Percentiles rank a stretch among this genome's conserved stretches.
These are phyloP conservation scores for Orbilia brochopaga DNA, from an alignment of 2,329 filamentous ascomycete genomes.

Conservation along the genomic window DNA sequence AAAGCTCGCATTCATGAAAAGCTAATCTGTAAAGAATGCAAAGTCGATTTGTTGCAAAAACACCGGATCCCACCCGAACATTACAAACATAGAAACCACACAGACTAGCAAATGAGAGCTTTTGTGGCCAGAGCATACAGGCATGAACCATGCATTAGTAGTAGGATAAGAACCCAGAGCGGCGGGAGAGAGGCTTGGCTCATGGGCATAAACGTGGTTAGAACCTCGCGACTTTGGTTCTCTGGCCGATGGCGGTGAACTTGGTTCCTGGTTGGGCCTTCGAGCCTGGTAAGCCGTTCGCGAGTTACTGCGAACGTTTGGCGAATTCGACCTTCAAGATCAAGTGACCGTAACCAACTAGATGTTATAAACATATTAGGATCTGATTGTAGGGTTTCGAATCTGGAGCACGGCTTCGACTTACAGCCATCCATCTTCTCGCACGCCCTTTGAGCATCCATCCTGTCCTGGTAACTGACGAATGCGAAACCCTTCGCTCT, in stretches of 20 bases:
- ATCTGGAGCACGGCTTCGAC: constrained; percentile 54
- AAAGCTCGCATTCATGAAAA: neutral
- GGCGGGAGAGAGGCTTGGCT: neutral
- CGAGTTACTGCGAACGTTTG: constrained; percentile 61
- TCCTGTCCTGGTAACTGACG: constrained; percentile 90
- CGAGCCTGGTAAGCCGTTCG: constrained; percentile 1
- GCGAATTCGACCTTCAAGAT: constrained; percentile 87
- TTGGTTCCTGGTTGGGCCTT: neutral
- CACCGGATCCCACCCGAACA: constrained; percentile 18
- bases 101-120: neutral
- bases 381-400: neutral
- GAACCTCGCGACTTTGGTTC: neutral
- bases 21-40: neutral
- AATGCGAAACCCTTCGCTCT: constrained; percentile 98
- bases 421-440: constrained; percentile 95
- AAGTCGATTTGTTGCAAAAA: neutral
- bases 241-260: constrained; percentile 14
- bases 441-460: constrained; percentile 88
- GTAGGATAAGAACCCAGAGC: neutral
- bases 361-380: constrained; percentile 1
- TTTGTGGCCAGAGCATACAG: neutral
- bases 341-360: constrained; percentile 78
- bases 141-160: neutral
- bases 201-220: constrained; percentile 3
- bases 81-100: constrained; percentile 1